Conservation (phyloP, 352 stramenopile genomes). For the Phytophthora foliorum region DNA sequence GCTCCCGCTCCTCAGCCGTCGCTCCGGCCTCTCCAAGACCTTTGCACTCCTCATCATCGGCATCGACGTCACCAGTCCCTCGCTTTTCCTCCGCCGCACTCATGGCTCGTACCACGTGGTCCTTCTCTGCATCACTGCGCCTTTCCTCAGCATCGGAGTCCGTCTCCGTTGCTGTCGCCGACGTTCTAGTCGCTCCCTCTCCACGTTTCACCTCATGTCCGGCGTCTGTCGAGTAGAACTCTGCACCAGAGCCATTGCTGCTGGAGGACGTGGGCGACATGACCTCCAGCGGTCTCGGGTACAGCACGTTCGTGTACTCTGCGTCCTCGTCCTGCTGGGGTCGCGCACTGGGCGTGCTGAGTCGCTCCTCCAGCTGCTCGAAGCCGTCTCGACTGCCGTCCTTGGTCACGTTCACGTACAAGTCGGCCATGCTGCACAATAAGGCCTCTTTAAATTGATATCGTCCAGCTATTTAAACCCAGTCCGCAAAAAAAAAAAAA, state of each 20-base stretch:
- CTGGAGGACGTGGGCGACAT: conserved; percentile 69
- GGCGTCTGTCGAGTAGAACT: conserved; percentile 25
- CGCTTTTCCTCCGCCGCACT: conserved; percentile 28
- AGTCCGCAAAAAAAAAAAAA: not conserved
- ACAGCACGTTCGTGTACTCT: conserved; percentile 45
- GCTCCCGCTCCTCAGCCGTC: conserved; percentile 32
- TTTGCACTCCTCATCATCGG: conserved; percentile 42
- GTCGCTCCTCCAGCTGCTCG: conserved; percentile 26
- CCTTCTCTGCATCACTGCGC: conserved; percentile 31
- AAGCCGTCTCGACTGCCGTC: conserved; percentile 33
- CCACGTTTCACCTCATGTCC: conserved; percentile 4
- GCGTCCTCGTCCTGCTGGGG: conserved; percentile 25
- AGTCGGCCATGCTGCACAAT: conserved; percentile 31
- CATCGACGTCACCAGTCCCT: conserved; percentile 8
- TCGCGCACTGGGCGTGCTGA: conserved; percentile 16
- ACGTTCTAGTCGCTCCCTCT: conserved; percentile 16
- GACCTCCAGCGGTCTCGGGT: conserved; percentile 37
- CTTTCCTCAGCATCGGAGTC: conserved; percentile 43
- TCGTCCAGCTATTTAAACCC: conserved; percentile 12
- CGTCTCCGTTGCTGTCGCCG: conserved; percentile 38
- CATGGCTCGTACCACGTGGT: conserved; percentile 4
- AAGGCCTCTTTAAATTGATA: conserved; percentile 28
- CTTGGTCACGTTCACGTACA: conserved; percentile 49
- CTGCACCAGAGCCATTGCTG: conserved; percentile 56
- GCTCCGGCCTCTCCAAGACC: conserved; percentile 24